Evolutionary conservation across 2,329 filamentous ascomycete species (phyloP).

Genomic region (Ampelomyces quisqualis): DNA sequence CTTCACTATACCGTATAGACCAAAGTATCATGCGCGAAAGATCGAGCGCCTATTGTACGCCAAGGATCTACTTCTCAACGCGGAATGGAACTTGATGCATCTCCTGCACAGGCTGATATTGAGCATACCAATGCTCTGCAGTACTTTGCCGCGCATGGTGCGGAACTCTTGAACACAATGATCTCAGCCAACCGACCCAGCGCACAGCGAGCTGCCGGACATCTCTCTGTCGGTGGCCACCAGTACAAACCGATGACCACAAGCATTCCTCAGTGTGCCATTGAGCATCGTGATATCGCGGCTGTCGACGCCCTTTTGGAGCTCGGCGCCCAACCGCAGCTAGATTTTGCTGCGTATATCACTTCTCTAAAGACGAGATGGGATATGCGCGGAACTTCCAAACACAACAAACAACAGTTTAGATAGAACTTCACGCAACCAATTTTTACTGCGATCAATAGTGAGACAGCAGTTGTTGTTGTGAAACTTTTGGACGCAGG

Average conservation of each 20-base stretch:
- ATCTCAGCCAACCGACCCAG: slow-evolving; percentile 64
- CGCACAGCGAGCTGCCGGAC: slow-evolving; percentile 65
- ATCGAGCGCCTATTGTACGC: slow-evolving; percentile 83
- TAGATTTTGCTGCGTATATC: slow-evolving; percentile 66
- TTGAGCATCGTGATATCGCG: slow-evolving; percentile 9
- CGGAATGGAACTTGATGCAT: slow-evolving; percentile 83
- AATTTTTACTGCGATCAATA: slow-evolving; percentile 60
- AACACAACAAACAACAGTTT: slow-evolving; percentile 55
- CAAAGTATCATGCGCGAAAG: slow-evolving; percentile 58
- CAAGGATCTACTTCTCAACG: slow-evolving; percentile 78
- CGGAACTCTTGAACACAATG: slow-evolving; percentile 37
- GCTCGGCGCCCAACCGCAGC: slow-evolving; percentile 59
- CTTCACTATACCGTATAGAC: slow-evolving; percentile 66
- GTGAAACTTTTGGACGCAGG: slow-evolving; percentile 63
- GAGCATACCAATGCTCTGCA: slow-evolving; percentile 66
- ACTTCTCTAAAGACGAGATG: slow-evolving; percentile 55
- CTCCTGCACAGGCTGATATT: slow-evolving; percentile 70
- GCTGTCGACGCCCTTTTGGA: slow-evolving; percentile 54
- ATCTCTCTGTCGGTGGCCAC: slow-evolving; percentile 53
- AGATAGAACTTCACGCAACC: slow-evolving; percentile 60
- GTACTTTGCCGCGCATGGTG: slow-evolving; percentile 21
- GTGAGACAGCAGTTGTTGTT: slow-evolving; percentile 55
- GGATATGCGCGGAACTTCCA: slow-evolving; percentile 40
- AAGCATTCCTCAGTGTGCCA: slow-evolving; percentile 60
- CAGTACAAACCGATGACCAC: slow-evolving; percentile 41